Base-by-base conservation (phyloP, 1,284 basidiomycete genomes). In the Heterobasidion occidentale region DNA sequence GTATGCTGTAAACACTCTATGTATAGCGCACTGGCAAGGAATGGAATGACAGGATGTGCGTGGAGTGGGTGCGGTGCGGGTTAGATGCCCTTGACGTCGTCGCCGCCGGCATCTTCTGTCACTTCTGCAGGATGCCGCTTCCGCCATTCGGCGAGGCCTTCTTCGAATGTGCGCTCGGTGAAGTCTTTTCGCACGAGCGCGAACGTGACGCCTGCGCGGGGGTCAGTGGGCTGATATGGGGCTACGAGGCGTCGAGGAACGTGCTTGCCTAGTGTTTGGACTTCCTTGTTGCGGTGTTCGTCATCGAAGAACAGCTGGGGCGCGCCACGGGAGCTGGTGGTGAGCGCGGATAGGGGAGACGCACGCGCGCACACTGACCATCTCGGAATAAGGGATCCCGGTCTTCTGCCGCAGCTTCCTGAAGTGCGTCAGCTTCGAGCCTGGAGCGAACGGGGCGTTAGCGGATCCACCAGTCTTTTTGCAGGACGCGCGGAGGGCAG, bases 351-450 rank as follows among this genome's bases (percentile, higher is more conserved):
- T 36, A 53, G 36, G 9, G 50, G 54, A 35, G 59, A n/a, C 3
- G 48, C 15, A 33, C 36, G 45, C 14, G 8, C 61, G 12, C 11
- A n/a, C n/a, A 42, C 76, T 14, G 52, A 88, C 89, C 92, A 94
- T 94, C 62, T 94, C 86, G 4, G 81, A 79, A 65, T 92, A 94
- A 0, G 90, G 83, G 53, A 95, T 83, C 0, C 86, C 87, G 0
- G 92, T 95, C 64, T 83, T 81, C 60, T 84, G 73, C 67, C 91
- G 88, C 49, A 94, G 67, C 56, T 79, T 76, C 67, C 80, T 83
- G 74, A 95, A 95, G 65, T 95, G 93, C 7, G 76, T 76, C 17
- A 92, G 71, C 70, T 94, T 94, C 14, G 90, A 90, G n/a, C 85
- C 87, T 86, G 6, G n/a, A 12, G 12, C 14, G 35, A 20, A 54